These are phyloP conservation scores for Aureobasidium sp. DNA, from an alignment of 2,329 filamentous ascomycete genomes.

Conservation along the genomic window DNA sequence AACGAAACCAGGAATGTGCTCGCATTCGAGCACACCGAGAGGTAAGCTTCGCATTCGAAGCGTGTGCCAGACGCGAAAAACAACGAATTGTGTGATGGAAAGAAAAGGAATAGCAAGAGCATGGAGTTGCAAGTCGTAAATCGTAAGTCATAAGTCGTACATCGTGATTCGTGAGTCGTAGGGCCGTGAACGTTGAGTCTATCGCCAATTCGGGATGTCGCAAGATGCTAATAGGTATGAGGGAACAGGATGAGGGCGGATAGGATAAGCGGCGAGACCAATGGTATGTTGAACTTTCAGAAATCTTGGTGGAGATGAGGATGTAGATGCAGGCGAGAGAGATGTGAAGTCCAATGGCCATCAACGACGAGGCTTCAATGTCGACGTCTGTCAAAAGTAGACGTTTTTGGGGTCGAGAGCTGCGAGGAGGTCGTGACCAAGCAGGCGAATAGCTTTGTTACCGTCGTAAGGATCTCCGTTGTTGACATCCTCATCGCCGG, in stretches of 20 bases:
- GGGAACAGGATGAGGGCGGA: background rate
- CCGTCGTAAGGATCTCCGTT: conserved; percentile 17
- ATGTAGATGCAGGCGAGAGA: background rate
- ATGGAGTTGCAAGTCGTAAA: background rate
- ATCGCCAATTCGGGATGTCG: background rate
- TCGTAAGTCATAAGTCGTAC: background rate
- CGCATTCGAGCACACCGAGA: background rate
- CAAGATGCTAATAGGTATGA: background rate
- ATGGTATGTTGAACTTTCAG: background rate
- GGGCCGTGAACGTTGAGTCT: background rate
- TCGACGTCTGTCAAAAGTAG: conserved; percentile 9
- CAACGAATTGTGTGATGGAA: background rate
- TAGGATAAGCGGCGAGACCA: too few relatives aligned
- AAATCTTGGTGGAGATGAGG: background rate
- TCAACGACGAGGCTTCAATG: background rate
- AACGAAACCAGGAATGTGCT: background rate
- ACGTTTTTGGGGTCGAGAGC: conserved; percentile 22
- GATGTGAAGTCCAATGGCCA: background rate
- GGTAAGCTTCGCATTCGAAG: background rate
- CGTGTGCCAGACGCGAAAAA: background rate
- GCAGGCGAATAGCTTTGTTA: conserved; percentile 15
- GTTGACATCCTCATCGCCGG: conserved; percentile 20
- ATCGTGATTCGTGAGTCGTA: background rate
- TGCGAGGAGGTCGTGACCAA: conserved; percentile 22
- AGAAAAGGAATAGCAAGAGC: background rate